These are phyloP conservation scores for Chrysanthemum lavandulifolium DNA, from an alignment of 129 eudicot genomes.

Conservation along the genomic window DNA sequence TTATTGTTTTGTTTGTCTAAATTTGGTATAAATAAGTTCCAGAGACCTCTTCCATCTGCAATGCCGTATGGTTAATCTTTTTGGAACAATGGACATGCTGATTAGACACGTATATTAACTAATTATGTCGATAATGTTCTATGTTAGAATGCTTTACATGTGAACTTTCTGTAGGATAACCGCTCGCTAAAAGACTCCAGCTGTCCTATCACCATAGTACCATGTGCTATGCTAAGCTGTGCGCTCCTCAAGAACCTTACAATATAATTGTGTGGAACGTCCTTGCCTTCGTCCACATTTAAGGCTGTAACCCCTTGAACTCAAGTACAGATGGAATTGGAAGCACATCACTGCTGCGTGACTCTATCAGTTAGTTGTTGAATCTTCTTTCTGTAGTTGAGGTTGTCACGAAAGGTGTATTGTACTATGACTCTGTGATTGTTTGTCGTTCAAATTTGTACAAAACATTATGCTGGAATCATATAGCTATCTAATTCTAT, in stretches of 20 bases:
- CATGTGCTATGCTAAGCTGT: neutral
- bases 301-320: slow-evolving; percentile 21
- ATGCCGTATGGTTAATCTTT: neutral
- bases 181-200: neutral
- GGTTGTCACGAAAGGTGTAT: neutral
- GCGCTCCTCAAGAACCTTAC: neutral
- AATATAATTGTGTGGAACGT: neutral
- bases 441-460: slow-evolving; percentile 14
- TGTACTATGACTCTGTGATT: slow-evolving; percentile 14
- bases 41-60: slow-evolving; percentile 11
- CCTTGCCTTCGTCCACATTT: neutral
- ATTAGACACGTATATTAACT: slow-evolving; percentile 7
- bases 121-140: neutral
- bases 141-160: slow-evolving; percentile 12
- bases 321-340: neutral
- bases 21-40: neutral
- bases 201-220: neutral
- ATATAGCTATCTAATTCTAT: slow-evolving; percentile 2
- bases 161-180: slow-evolving; percentile 27
- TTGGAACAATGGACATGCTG: neutral
- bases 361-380: neutral
- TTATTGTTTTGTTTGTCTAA: neutral
- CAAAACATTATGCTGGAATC: slow-evolving; percentile 12
- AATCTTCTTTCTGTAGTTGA: neutral
- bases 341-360: slow-evolving; percentile 8